Evolutionary conservation across 805 yeast species (phyloP).

Genomic region (Lachancea nothofagi): DNA sequence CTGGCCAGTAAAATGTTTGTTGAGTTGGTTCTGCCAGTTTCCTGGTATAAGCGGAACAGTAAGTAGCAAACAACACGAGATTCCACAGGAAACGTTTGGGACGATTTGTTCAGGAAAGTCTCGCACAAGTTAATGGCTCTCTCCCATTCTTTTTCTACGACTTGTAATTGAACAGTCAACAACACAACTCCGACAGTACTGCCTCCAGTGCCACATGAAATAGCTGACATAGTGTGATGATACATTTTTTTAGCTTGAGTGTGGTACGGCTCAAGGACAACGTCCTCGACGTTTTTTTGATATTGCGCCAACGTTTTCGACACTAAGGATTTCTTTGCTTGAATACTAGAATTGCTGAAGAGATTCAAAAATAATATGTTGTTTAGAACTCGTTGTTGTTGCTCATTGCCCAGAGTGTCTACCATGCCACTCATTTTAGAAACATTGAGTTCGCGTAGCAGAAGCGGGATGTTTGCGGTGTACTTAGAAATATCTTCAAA

Average conservation of each 20-base stretch:
- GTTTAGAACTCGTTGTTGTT: constrained; percentile 20
- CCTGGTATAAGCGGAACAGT: constrained; percentile 24
- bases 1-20: constrained; percentile 18
- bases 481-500: constrained; percentile 29
- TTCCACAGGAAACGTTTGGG: not conserved
- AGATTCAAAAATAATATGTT: constrained; percentile 23
- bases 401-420: constrained; percentile 24
- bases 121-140: constrained; percentile 29
- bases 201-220: constrained; percentile 20
- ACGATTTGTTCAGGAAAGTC: constrained; percentile 15
- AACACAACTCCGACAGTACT: constrained; percentile 23
- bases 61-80: constrained; percentile 18
- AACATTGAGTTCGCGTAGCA: constrained; percentile 33
- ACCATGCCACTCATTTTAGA: constrained; percentile 18
- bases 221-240: constrained; percentile 18
- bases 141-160: constrained; percentile 25
- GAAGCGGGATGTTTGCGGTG: constrained; percentile 27
- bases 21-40: constrained; percentile 20
- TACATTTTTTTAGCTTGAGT: constrained; percentile 29
- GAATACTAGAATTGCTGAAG: constrained; percentile 23
- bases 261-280: constrained; percentile 25
- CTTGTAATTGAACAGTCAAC: constrained; percentile 25
- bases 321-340: constrained; percentile 15
- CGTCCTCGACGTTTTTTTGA: constrained; percentile 19
- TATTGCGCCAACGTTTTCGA: constrained; percentile 25